Evolutionary conservation across 257 asterid species (phyloP), one percentile per base, ranked within the genome.

Genomic region (Forsythia suspensa): DNA sequence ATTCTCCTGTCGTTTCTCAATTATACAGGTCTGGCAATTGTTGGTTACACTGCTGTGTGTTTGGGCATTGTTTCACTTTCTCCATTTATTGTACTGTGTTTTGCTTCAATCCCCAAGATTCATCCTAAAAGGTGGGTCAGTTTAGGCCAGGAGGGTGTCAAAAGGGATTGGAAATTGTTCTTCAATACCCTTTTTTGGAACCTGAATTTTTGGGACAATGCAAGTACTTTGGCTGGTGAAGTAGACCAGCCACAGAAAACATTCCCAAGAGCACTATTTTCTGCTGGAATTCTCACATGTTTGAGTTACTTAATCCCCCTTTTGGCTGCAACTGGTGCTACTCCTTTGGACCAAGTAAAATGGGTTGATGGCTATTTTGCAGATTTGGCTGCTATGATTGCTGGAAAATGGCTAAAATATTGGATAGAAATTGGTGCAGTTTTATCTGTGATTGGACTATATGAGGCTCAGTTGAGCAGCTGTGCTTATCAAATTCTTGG

Each of bases 101-200:
- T 80, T 9, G 74, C 82, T 29, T 83, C 89, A 39, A 71, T 88
- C 2, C 90, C 87, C 1, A 75, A 80, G 67, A 84, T 88, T 44
- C 72, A 75, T 37, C 75, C 82, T 0, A 75, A 52, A 16, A 85
- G 93, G 24, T 88, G 94, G 94, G 41, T 85, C 21, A 88, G 85
- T 82, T 79, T 90, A 76, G 97, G 97, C 21, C 91, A 88, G 15
- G 70, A 79, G 34, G 91, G 92, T 8, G 88, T 88, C 43, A 40
- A 87, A 39, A 90, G 51, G 69, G 92, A 92, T 74, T 90, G 94
- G 97, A 85, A 79, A n/a, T 81, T 92, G 80, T 92, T 82, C 70
- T 90, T 92, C 83, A 92, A 92, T 48, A 92, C 95, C 0, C 87
- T 92, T 18, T 92, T 92, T 37, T 90, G 95, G 97, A 92, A 92